Base-by-base conservation (phyloP, 768 basidiomycete species). In the Kwoniella sp. region DNA sequence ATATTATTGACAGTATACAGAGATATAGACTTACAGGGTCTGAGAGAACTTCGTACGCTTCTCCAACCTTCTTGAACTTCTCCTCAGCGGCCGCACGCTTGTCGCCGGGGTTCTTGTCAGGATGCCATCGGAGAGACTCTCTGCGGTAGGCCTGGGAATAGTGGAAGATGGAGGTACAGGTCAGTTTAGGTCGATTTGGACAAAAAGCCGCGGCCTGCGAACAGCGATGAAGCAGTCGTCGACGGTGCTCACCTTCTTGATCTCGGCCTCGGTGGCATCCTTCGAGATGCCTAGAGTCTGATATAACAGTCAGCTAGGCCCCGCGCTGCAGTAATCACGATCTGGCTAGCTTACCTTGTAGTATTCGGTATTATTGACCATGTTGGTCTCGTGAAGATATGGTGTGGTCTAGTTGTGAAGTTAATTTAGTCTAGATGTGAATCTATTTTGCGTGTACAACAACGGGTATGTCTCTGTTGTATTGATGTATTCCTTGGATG, bases 61-160 rank as follows among this genome's bases (percentile, higher is more conserved):
- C 95, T 31, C 91, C 91, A 52, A 97, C 86, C 90, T 94, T 87
- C 83, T 99, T 94, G 82, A 99, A 98, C 81, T 90, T 95, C 79
- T 86, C 85, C 1, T 86, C 88, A 0, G 95, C 90, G 69, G 88
- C 89, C 71, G 93, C 93, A 55, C 90, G 89, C 29, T 91, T 90
- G 60, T 82, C 79, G 8, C 83, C 82, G 4, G 75, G 70, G 58
- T 77, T 73, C 63, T 70, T 65, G 55, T 66, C 72, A 4, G 94
- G 94, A 81, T 98, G 95, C 89, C 91, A 91, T 86, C 91, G 93
- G 79, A 96, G 80, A 53, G 93, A 92, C 61, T 73, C 70, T 63
- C 67, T 74, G 13, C 77, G 69, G 69, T 77, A 77, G 87, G 91
- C 91, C 82, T 93, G 15, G 5, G 11, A 17, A 7, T 17, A 20